Evolutionary conservation across 352 stramenopile species (phyloP).

Genomic region (Pythium rhizo-oryzae): DNA sequence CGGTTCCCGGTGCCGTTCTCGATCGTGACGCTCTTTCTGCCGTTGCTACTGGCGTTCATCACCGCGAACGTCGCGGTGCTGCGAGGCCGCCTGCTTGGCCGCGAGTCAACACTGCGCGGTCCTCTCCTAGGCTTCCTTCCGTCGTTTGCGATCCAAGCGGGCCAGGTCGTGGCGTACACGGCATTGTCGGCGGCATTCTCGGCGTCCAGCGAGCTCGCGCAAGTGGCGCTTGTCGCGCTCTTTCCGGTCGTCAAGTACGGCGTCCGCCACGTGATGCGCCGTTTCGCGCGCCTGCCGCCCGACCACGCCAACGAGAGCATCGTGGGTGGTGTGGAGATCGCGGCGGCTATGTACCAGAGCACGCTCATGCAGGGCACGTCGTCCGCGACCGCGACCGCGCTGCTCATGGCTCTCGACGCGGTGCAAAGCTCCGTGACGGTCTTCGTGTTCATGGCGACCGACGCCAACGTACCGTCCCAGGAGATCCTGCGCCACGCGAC

Average conservation of each 20-base stretch:
- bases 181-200: slow-evolving; percentile 5
- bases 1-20: slow-evolving; percentile 15
- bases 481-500: neutral
- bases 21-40: neutral
- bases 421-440: neutral
- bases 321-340: slow-evolving; percentile 25
- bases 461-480: neutral
- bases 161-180: slow-evolving; percentile 23
- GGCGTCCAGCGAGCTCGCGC: neutral
- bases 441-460: slow-evolving; percentile 19
- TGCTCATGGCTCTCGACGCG: slow-evolving; percentile 24
- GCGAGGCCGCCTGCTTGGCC: neutral
- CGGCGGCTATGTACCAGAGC: slow-evolving; percentile 24
- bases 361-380: slow-evolving; percentile 27
- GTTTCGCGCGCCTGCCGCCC: neutral
- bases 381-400: slow-evolving; percentile 2
- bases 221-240: neutral
- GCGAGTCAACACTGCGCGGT: neutral
- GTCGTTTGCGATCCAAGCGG: slow-evolving; percentile 9
- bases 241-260: slow-evolving; percentile 21
- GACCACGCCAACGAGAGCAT: slow-evolving; percentile 13
- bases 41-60: neutral
- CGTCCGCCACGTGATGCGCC: neutral
- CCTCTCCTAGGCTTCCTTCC: slow-evolving; percentile 2
- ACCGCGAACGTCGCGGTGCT: neutral